These are phyloP conservation scores for Fagopyrum esculentum DNA, from an alignment of 148 eudicot species.

Conservation along the genomic window DNA sequence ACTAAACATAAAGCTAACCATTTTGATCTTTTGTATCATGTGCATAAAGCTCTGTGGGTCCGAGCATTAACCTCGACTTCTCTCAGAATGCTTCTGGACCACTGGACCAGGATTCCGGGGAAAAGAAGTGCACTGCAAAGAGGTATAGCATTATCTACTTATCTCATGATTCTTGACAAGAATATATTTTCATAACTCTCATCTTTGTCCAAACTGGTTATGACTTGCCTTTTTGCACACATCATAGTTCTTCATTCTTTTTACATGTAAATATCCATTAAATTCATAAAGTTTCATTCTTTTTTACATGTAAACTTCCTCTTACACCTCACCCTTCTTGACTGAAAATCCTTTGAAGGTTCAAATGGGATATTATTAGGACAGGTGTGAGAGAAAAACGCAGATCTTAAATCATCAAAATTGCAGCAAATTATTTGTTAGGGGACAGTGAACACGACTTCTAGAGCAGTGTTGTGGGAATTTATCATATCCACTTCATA, in stretches of 20 bases:
- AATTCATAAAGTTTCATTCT: too few species aligned
- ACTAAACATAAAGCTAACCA: not conserved
- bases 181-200: not conserved
- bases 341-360: too few species aligned
- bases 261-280: too few species aligned
- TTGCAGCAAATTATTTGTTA: not conserved
- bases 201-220: too few species aligned
- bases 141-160: conserved; percentile 29
- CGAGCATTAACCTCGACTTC: conserved; percentile 37
- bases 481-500: conserved; percentile 1
- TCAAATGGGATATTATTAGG: too few species aligned
- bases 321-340: too few species aligned
- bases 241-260: not conserved
- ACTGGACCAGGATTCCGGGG: conserved; percentile 29
- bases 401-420: not conserved
- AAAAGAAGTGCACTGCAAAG: conserved; percentile 39
- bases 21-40: not conserved
- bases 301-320: not conserved
- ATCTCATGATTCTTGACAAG: not conserved
- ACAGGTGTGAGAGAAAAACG: too few species aligned
- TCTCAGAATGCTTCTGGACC: conserved; percentile 28
- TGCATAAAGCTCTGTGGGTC: conserved; percentile 21
- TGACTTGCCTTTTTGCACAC: not conserved
- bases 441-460: not conserved
- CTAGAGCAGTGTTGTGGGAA: not conserved